Evolutionary conservation across 805 yeast genomes (phyloP), one percentile per base, ranked within the genome.

Genomic region (Saccharomycopsis javanensis): DNA sequence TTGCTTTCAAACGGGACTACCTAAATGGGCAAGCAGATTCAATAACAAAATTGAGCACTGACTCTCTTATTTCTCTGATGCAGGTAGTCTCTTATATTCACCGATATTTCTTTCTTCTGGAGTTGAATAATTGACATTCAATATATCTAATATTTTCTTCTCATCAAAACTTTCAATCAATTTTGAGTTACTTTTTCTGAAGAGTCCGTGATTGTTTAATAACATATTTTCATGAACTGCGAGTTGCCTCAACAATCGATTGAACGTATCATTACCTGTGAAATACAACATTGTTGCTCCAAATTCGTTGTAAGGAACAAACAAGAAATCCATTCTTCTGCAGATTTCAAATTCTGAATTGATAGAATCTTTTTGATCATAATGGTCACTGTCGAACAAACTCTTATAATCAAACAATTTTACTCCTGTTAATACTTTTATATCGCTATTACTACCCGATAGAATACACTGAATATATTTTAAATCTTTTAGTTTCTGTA

Each of bases 201-300:
- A 79, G 3, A 81, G 65, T 0, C 85, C 85, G 23, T 69, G 66
- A 27, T 74, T 73, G 59, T 67, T 80, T 55, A 81, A 56, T 34
- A 64, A 63, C 51, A 62, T 58, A 0, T 77, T 77, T 54, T 70
- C 68, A 28, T 69, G 66, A 18, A 57, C 59, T 0, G 85, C 84
- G 30, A 74, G 63, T 31, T 69, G 61, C 34, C 85, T 67, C 33
- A 79, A 63, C 33, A 69, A 64, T 55, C 83, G 71, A 64, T 80
- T 81, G 64, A 80, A 79, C 25, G 71, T 67, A 57, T 75, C 77
- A 61, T 79, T 76, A 0, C 86, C 86, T 0, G 81, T 79, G 62
- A 79, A 81, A 64, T 81, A 80, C 5, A 81, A 67, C 63, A 74
- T 62, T 0, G 78, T 69, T 0, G 81, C 78, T 0, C 83, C 85